A percentile compares a stretch with the other conserved stretches of the same genome.
These are phyloP conservation scores for Lyophyllum semitale DNA, from an alignment of 768 basidiomycete species.

Conservation along the genomic window DNA sequence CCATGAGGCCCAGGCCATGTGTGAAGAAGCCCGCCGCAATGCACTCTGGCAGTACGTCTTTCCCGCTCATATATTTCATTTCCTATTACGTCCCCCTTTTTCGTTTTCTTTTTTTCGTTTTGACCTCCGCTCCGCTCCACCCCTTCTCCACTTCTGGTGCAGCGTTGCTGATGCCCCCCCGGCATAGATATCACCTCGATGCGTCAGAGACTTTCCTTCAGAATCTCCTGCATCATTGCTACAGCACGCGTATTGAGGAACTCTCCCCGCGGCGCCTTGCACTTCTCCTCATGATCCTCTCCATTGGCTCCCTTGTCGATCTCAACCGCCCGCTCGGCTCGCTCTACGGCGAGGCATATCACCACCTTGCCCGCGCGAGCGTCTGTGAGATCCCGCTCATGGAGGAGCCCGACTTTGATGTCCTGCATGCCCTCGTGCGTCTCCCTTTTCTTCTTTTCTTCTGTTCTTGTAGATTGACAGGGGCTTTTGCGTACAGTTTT, in stretches of 20 bases:
- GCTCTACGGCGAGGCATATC: constrained; percentile 64
- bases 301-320: constrained; percentile 72
- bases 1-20: constrained; percentile 58
- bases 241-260: constrained; percentile 57
- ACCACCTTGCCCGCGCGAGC: constrained; percentile 65
- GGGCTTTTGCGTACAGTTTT: constrained; percentile 37
- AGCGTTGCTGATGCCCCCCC: neutral
- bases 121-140: too few species aligned
- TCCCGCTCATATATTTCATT: constrained; percentile 12
- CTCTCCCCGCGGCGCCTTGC: constrained; percentile 69
- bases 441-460: neutral
- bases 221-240: constrained; percentile 69
- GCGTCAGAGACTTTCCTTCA: constrained; percentile 70
- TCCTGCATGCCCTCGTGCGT: constrained; percentile 64
- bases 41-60: constrained; percentile 72
- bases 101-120: too few species aligned
- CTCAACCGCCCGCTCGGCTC: constrained; percentile 55
- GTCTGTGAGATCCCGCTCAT: constrained; percentile 75
- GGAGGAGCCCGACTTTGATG: constrained; percentile 75
- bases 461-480: too few species aligned
- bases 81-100: neutral
- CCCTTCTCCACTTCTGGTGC: too few species aligned
- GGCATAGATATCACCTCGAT: constrained; percentile 63
- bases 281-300: constrained; percentile 69
- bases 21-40: constrained; percentile 64